Base-by-base conservation (phyloP, 2,329 filamentous ascomycete species). In the Paracoccidioides lutzii region DNA sequence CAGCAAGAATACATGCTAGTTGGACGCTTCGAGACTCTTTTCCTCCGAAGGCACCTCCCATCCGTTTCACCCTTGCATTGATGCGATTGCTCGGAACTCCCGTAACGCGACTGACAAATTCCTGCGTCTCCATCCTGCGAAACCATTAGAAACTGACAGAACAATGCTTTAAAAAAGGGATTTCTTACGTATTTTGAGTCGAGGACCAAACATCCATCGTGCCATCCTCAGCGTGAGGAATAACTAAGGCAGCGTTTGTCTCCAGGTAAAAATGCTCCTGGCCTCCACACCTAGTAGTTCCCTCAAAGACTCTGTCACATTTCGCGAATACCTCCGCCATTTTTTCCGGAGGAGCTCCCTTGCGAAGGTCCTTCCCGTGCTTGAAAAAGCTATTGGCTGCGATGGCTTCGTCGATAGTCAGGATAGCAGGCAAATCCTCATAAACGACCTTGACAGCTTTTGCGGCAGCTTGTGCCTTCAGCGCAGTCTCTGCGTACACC, bases 221-320 rank as follows among this genome's bases (percentile, higher is more conserved):
- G 0, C 89, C 89, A 67, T 93, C 87, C 69, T 95, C 90, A 0
- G 80, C 80, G 67, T 91, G 91, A 0, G 90, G 90, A 15, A 95
- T 79, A 0, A 81, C 87, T 3, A 94, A 67, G 54, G 83, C 85
- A 0, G 88, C 89, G 61, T 94, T 84, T 0, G 90, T 95, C 71
- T 95, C 90, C 0, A 95, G 78, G 62, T 95, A 95, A 66, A 95
- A 95, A 66, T 95, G 90, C 68, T 95, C 89, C 65, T 95, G 89
- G 0, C 89, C 87, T 32, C 88, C 88, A 80, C 94, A 91, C 53
- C 88, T 77, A 1, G 81, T 78, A 1, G 84, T 80, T 42, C 89
- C 89, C 4, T 80, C 83, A 63, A 94, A 90, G 6, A 90, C 78
- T 64, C 90, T 79, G 63, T 94, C 88, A 7, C 79, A 83, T 2